phyloP scores from a whole-genome alignment of 345 rosid species.

The Dipteronia dyeriana region DNA sequence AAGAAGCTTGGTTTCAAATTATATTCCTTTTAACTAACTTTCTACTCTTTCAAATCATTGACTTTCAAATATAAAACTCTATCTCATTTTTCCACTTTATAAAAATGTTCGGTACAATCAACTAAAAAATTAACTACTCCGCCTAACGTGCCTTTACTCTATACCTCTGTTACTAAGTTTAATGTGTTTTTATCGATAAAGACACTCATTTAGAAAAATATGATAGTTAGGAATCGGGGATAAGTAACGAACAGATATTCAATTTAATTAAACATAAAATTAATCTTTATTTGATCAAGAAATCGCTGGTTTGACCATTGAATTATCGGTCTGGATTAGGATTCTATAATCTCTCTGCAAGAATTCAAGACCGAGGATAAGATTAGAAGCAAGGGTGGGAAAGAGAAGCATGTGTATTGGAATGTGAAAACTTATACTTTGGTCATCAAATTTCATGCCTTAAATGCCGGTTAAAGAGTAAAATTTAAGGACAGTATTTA shows the following conservation, averaged over 20 bases:
- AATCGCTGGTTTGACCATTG: background rate
- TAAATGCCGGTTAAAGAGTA: background rate
- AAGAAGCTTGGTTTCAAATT: background rate
- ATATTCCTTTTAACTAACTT: background rate
- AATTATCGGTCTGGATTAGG: background rate
- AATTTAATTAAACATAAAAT: too few relatives aligned
- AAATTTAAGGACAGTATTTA: too few relatives aligned
- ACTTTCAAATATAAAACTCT: background rate
- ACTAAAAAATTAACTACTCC: too few relatives aligned
- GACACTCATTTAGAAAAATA: too few relatives aligned
- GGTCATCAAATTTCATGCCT: background rate
- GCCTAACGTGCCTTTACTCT: too few relatives aligned
- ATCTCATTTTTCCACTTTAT: background rate
- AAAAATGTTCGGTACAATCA: too few relatives aligned
- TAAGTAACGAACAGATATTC: too few relatives aligned
- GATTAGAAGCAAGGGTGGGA: background rate
- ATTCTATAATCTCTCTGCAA: too few relatives aligned
- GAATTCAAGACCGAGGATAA: background rate
- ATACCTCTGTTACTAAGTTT: too few relatives aligned
- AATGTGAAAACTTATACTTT: background rate
- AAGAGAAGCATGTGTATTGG: background rate
- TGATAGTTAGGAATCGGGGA: too few relatives aligned
- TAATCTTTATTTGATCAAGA: background rate
- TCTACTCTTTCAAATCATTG: background rate
- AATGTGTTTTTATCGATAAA: too few relatives aligned